Evolutionary conservation across 371 early-diverging fungal genomes (phyloP), one percentile per base, ranked within the genome.

Genomic region (Capillidium rhysosporum): DNA sequence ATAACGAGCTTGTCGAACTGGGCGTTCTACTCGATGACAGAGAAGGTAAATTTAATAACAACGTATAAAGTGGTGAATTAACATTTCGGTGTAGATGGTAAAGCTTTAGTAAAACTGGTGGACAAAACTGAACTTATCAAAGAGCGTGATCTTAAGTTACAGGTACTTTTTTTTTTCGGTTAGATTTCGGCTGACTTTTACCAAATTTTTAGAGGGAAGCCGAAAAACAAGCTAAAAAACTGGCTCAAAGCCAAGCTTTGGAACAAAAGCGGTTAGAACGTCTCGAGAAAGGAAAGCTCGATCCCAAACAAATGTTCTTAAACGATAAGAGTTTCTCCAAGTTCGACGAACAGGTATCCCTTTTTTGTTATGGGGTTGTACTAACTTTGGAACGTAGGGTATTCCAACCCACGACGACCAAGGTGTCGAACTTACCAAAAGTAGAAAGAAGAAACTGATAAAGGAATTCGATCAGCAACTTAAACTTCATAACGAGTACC

Each of bases 11-110:
- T 49, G 79, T 83, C 7, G 80, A 84, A 12, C 70, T 92, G 23
- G 90, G 92, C 38, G 87, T 96, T 5, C 68, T 79, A 1, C 67
- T 96, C 53, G 97, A 93, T 59, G 97, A 96, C 63, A 84, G 86
- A 57, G 92, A 90, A 57, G 69, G 67, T 69, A 66, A 56, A 47
- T 25, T 12, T 1, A 4, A 0, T 0, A 16, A 30, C n/a, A 34
- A 34, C 25, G 24, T 25, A 39, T 18, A 18, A 43, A 12, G 2
- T 26, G 9, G 10, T 20, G 18, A 47, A 46, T 46, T 14, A n/a
- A 26, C 40, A 10, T 51, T 43, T 20, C 34, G 41, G 44, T 21
- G 2, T 58, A 65, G 90, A 84, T 65, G 92, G 91, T 44, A 77
- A 70, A 40, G 92, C 95, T 0, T 69, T 93, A 57, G 84, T 93